These are phyloP conservation scores for Haematococcus lacustris DNA, from an alignment of 139 green algal genomes.

Conservation along the genomic window DNA sequence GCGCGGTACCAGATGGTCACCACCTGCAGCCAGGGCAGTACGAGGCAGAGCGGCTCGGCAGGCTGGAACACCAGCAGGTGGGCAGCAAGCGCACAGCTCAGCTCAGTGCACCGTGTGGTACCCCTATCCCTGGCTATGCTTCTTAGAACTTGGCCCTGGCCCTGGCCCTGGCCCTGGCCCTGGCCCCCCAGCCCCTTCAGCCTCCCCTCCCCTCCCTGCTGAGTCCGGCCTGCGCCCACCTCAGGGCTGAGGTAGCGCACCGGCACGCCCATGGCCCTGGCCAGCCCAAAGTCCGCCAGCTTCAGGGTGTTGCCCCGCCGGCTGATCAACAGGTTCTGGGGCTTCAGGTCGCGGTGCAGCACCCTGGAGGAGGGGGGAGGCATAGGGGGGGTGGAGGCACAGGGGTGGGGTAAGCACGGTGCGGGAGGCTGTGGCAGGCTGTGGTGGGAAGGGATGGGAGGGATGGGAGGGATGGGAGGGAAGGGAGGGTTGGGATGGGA, in stretches of 20 bases:
- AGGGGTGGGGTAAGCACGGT: too few species aligned
- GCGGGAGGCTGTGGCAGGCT: too few species aligned
- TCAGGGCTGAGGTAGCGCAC: conserved; percentile 21
- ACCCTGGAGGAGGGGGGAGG: too few species aligned
- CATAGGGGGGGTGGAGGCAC: too few species aligned
- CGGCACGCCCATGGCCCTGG: conserved; percentile 63
- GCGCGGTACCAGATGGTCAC: conserved; percentile 97
- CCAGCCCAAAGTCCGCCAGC: conserved; percentile 94
- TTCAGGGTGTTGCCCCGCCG: conserved; percentile 55
- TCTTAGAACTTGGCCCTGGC: background rate
- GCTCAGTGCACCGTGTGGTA: background rate
- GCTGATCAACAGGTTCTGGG: conserved; percentile 50
- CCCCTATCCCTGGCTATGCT: background rate
- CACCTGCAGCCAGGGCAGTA: conserved; percentile 41
- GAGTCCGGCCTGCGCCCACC: too few species aligned
- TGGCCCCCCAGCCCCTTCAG: background rate
- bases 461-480: too few species aligned
- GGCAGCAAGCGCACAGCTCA: background rate
- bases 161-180: background rate
- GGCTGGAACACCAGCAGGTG: background rate
- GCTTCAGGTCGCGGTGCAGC: conserved; percentile 89
- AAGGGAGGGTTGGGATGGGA: too few species aligned
- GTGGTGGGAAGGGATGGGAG: too few species aligned
- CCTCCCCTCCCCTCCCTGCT: too few species aligned
- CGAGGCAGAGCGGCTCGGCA: conserved; percentile 8